Evolutionary conservation across 192 early-diverging fungal species (phyloP).

Genomic region (Haplosporangium gracile): DNA sequence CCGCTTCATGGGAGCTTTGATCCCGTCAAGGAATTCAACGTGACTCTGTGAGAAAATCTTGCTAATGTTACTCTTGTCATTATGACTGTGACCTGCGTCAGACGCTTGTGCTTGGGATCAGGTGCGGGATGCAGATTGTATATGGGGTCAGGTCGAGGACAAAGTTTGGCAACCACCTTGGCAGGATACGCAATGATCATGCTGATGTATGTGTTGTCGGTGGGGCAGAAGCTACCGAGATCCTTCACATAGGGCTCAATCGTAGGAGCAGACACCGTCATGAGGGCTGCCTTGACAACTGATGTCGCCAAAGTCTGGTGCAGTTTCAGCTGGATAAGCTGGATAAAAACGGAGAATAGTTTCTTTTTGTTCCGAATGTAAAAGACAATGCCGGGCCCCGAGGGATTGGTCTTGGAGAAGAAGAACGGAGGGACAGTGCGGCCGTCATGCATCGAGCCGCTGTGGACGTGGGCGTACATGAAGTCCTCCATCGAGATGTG

Average conservation of each 20-base stretch:
- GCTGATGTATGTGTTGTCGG: conserved; percentile 16
- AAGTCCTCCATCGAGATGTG: conserved; percentile 17
- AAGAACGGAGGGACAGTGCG: conserved; percentile 1
- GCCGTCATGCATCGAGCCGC: neutral
- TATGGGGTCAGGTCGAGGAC: neutral
- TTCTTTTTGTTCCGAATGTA: conserved; percentile 5
- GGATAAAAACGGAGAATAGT: conserved; percentile 14
- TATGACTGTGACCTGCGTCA: conserved; percentile 6
- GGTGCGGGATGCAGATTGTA: conserved; percentile 16
- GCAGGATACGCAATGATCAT: conserved; percentile 38
- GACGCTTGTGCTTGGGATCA: neutral
- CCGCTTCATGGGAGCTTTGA: conserved; percentile 16
- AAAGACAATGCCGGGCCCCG: conserved; percentile 14
- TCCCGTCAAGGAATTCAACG: conserved; percentile 17
- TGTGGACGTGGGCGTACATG: conserved; percentile 15
- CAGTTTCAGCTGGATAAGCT: conserved; percentile 19
- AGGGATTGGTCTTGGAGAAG: conserved; percentile 13
- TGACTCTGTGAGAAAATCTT: conserved; percentile 17
- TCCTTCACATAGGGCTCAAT: neutral
- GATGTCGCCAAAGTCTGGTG: neutral
- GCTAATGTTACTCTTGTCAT: conserved; percentile 13
- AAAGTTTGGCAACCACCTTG: neutral
- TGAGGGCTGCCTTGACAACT: neutral
- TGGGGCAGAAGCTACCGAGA: conserved; percentile 14
- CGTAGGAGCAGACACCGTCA: neutral